Base-by-base conservation (phyloP, 176 grass and related monocot genomes). In the Miscanthus lutarioriparius region DNA sequence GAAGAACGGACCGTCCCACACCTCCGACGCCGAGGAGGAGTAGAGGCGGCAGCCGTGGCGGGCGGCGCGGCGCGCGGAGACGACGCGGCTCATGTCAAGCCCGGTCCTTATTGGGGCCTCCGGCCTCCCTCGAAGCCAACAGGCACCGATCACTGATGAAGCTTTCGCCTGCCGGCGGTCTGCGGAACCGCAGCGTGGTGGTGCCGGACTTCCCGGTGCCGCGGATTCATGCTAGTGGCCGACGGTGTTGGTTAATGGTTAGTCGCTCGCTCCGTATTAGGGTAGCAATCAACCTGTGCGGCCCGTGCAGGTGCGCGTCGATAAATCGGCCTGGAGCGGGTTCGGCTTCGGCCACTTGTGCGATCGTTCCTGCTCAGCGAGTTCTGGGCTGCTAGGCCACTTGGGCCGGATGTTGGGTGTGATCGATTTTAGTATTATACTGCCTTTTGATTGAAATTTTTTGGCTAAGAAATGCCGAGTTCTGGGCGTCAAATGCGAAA, bases 1-100 rank as follows among this genome's bases (percentile, higher is more conserved):
- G 87, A 89, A 70, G 91, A 90, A 91, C 35, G 68, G 81, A 10
- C 82, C 75, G 75, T 91, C 84, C 91, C 91, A 91, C 23, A 69
- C 38, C 67, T 93, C 91, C 71, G 47, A 22, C 65, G 76, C 72
- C 86, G 15, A 25, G 33, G 73, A 49, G 72, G 20, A 23, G 43
- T 6, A 39, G 56, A 47, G 20, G 76, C 37, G 61, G 32, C 27
- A 28, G 45, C 17, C 47, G 36, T 32, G n/a, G 74, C 11, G 44
- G 44, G 68, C 40, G 40, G 38, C 53, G 72, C n/a, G 78, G 83
- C 7, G 64, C 16, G 15, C 15, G 72, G 72, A 49, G 26, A 47
- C 16, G 72, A 16, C 26, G 14, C 15, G 23, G 15, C 26, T 32
- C 72, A 74, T 74, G 26, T 11, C 23, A 73, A 44, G 41, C 23